Conservation (phyloP, 345 rosid genomes). For the Conringia planisiliqua region DNA sequence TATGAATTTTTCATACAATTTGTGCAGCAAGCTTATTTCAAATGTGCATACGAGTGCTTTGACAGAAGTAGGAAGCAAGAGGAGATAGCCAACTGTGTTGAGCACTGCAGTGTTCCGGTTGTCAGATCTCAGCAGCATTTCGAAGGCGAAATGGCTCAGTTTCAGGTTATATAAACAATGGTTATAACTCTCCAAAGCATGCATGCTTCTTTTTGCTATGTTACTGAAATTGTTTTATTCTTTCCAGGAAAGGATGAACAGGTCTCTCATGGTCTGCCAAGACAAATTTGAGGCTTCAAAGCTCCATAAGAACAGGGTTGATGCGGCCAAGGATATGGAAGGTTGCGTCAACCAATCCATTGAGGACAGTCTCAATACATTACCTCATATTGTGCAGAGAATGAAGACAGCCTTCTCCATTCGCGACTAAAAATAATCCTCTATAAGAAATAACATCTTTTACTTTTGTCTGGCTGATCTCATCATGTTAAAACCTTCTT, state of each 20-base stretch:
- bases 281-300: constrained; percentile 79
- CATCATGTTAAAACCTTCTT: not conserved
- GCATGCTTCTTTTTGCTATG: not conserved
- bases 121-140: constrained; percentile 67
- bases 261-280: constrained; percentile 88
- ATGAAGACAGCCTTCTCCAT: constrained; percentile 47
- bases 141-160: constrained; percentile 77
- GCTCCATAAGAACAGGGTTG: constrained; percentile 49
- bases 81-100: constrained; percentile 73
- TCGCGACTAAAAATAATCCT: not conserved
- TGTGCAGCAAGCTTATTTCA: constrained; percentile 90
- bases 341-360: constrained; percentile 69
- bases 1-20: not conserved
- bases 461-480: not conserved
- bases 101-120: constrained; percentile 76
- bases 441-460: not conserved
- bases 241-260: constrained; percentile 70
- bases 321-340: constrained; percentile 56
- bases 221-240: not conserved
- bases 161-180: constrained; percentile 49
- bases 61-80: constrained; percentile 76
- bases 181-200: not conserved
- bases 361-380: constrained; percentile 53
- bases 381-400: constrained; percentile 74
- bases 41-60: constrained; percentile 90